These are phyloP conservation scores for Diaporthe citriasiana DNA, from an alignment of 2,329 filamentous ascomycete species.

Conservation along the genomic window DNA sequence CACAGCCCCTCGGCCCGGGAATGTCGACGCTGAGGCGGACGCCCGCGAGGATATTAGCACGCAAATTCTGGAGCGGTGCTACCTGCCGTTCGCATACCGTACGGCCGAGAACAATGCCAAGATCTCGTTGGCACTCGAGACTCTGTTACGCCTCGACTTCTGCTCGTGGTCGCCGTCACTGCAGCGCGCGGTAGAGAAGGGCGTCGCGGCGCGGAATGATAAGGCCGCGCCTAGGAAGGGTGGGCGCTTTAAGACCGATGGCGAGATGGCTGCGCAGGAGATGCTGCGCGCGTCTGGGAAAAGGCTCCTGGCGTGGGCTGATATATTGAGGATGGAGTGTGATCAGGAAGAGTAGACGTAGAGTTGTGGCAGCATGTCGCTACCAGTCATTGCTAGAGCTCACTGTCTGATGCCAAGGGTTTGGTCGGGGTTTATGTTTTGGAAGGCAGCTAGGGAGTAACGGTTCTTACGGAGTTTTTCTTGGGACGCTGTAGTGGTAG, in stretches of 20 bases:
- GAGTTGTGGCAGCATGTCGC: background rate
- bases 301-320: constrained; percentile 33
- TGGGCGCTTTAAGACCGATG: constrained; percentile 47
- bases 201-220: constrained; percentile 63
- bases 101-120: constrained; percentile 79
- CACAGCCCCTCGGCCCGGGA: constrained; percentile 57
- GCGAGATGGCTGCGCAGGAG: constrained; percentile 37
- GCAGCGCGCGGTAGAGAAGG: constrained; percentile 57
- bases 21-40: constrained; percentile 55
- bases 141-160: constrained; percentile 69
- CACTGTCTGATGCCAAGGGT: background rate
- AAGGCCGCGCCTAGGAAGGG: constrained; percentile 61
- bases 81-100: constrained; percentile 75
- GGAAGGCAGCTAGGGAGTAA: background rate
- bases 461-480: background rate
- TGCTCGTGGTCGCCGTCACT: constrained; percentile 55
- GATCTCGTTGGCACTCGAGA: constrained; percentile 78
- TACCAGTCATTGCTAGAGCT: background rate
- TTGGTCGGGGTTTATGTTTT: background rate
- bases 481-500: background rate
- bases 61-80: constrained; percentile 68
- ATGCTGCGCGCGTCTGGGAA: constrained; percentile 38
- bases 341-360: constrained; percentile 4
- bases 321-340: constrained; percentile 29
- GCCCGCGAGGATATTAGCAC: constrained; percentile 57